phyloP scores from a whole-genome alignment of 768 basidiomycete species.

The Suillus subluteus region DNA sequence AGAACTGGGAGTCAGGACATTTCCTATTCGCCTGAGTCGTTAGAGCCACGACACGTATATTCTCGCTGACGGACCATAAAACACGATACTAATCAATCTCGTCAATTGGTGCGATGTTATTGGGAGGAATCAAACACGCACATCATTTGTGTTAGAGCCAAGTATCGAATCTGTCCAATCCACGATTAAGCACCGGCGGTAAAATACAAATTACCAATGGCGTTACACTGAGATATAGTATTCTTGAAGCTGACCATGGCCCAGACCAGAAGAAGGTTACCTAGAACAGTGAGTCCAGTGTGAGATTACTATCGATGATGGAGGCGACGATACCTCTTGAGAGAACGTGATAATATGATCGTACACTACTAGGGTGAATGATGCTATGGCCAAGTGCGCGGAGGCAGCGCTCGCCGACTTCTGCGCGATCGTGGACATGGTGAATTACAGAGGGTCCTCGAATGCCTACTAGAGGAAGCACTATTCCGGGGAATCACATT shows the following conservation, averaged over 20 bases:
- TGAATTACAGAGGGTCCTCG: not conserved
- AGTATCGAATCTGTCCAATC: not conserved
- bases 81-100: not conserved
- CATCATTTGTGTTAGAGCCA: conserved; percentile 1
- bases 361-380: conserved; percentile 9
- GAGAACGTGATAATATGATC: conserved; percentile 39
- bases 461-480: not conserved
- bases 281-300: not conserved
- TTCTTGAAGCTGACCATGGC: conserved; percentile 3
- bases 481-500: not conserved
- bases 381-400: conserved; percentile 2
- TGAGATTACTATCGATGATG: not conserved
- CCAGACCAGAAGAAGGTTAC: conserved; percentile 5
- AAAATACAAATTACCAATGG: not conserved
- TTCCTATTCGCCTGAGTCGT: not conserved
- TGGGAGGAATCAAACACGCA: not conserved
- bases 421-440: not conserved
- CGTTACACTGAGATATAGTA: conserved; percentile 7
- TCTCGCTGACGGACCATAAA: not conserved
- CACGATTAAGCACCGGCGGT: not conserved
- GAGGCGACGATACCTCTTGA: conserved; percentile 35
- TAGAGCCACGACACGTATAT: not conserved
- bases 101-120: not conserved
- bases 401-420: not conserved
- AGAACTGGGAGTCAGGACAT: not conserved